phyloP scores from a whole-genome alignment of 106 monocot species.

The Allium sativum region DNA sequence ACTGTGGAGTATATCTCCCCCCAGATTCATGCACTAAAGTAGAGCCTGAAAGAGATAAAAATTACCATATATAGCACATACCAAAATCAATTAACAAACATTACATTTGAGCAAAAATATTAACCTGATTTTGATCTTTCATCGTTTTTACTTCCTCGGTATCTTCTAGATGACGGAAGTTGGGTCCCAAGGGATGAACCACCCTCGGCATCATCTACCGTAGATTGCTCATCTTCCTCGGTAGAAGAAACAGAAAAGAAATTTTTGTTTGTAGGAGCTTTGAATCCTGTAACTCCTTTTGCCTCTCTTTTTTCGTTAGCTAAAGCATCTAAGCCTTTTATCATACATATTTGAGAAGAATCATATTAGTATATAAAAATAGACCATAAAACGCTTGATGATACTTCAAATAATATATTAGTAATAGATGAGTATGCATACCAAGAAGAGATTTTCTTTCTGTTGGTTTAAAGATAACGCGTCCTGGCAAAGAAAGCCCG shows the following conservation, averaged over 20 bases:
- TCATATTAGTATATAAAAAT: background rate
- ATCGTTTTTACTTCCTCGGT: constrained; percentile 45
- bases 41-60: constrained; percentile 13
- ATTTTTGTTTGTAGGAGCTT: constrained; percentile 33
- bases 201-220: constrained; percentile 11
- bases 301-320: constrained; percentile 47
- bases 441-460: constrained; percentile 18
- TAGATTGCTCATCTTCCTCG: constrained; percentile 50
- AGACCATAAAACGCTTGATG: background rate
- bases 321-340: constrained; percentile 64
- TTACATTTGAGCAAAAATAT: background rate
- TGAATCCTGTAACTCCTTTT: constrained; percentile 30
- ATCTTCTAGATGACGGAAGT: constrained; percentile 32
- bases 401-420: background rate
- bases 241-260: constrained; percentile 22
- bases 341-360: background rate
- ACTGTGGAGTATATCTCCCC: constrained; percentile 10
- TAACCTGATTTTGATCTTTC: constrained; percentile 29
- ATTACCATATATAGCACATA: background rate
- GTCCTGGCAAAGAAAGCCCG: constrained; percentile 11
- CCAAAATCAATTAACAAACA: background rate
- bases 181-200: constrained; percentile 7
- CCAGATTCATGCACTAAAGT: constrained; percentile 16
- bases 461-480: constrained; percentile 6
- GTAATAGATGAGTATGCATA: background rate